These are phyloP conservation scores for Prototheca wickerhamii DNA, from an alignment of 163 green algal genomes.

Conservation along the genomic window DNA sequence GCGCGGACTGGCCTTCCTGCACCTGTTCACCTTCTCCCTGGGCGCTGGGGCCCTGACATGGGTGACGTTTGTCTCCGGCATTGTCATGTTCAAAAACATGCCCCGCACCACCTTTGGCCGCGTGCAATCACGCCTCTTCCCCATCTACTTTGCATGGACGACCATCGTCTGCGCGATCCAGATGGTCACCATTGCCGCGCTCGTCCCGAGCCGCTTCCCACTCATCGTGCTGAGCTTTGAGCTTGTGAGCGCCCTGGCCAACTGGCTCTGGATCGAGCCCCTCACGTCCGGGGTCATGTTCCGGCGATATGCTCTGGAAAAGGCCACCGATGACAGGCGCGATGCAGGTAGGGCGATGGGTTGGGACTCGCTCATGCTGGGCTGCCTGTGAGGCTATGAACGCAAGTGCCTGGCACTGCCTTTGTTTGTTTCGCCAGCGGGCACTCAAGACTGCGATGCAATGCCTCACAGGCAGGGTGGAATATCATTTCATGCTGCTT, in stretches of 20 bases:
- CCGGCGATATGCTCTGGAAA: slow-evolving; percentile 57
- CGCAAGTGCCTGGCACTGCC: not conserved
- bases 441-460: too few species aligned
- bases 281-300: slow-evolving; percentile 46
- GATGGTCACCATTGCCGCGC: slow-evolving; percentile 27
- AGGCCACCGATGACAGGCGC: slow-evolving; percentile 10
- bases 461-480: too few species aligned
- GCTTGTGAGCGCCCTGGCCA: slow-evolving; percentile 29
- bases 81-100: slow-evolving; percentile 57
- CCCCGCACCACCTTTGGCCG: slow-evolving; percentile 55
- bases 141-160: slow-evolving; percentile 44
- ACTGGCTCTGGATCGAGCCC: slow-evolving; percentile 51
- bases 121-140: slow-evolving; percentile 36
- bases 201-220: not conserved
- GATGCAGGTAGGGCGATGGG: slow-evolving; percentile 9
- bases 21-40: not conserved
- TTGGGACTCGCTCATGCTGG: not conserved
- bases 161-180: slow-evolving; percentile 28
- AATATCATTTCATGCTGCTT: too few species aligned
- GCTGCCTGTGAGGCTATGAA: not conserved
- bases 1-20: not conserved
- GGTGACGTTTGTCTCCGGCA: slow-evolving; percentile 7
- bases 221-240: slow-evolving; percentile 5
- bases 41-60: not conserved
- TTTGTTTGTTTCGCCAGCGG: not conserved